phyloP scores from a whole-genome alignment of 305 asterid species.

The Fraxinus baroniana region DNA sequence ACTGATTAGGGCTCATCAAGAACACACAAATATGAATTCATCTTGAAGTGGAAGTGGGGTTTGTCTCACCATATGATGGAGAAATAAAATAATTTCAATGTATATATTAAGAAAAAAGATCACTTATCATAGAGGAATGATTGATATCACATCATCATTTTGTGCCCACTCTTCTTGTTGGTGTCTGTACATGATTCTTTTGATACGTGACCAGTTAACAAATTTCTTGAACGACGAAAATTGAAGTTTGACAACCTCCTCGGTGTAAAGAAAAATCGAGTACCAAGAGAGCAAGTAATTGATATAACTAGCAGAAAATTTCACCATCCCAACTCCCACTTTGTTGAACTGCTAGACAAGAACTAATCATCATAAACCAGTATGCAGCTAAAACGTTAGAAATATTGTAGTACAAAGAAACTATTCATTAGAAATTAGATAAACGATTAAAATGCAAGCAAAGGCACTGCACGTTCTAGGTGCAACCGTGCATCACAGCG shows the following conservation, averaged over 20 bases:
- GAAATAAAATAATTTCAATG: conserved; percentile 11
- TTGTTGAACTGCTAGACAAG: too few relatives aligned
- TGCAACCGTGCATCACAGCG: not conserved
- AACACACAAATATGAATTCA: conserved; percentile 15
- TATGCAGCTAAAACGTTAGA: not conserved
- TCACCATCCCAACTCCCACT: too few relatives aligned
- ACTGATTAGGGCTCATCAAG: conserved; percentile 3
- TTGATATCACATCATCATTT: not conserved
- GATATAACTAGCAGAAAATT: too few relatives aligned
- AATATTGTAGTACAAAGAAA: not conserved
- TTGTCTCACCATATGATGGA: conserved; percentile 14
- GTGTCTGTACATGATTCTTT: not conserved
- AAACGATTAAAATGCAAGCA: not conserved
- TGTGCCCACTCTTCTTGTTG: not conserved
- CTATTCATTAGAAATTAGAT: not conserved
- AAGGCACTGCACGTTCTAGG: not conserved
- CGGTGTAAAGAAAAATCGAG: not conserved
- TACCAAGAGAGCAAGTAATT: not conserved
- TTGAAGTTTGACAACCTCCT: too few relatives aligned
- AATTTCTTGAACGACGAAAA: too few relatives aligned
- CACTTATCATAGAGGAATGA: conserved; percentile 26
- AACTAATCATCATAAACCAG: not conserved
- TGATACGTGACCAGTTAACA: not conserved
- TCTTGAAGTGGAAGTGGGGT: conserved; percentile 29
- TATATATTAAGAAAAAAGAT: not conserved